Base-by-base conservation (phyloP, 257 asterid species). In the Handroanthus guayacan region DNA sequence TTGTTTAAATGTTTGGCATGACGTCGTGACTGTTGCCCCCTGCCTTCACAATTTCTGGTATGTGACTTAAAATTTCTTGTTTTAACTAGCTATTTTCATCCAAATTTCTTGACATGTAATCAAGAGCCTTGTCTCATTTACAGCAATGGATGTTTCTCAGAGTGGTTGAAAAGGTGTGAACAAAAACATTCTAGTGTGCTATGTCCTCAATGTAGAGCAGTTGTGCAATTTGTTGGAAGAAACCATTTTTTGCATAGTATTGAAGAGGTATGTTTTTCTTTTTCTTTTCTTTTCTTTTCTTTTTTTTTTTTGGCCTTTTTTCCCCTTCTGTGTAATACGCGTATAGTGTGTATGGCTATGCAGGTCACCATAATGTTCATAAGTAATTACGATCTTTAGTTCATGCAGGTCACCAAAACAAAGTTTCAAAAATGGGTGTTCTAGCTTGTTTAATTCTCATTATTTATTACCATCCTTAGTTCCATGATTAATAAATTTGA, bases 121-220 rank as follows among this genome's bases (percentile, higher is more conserved):
- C 60, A 12, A 20, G 31, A 25, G 20, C 67, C 61, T 63, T 80
- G 58, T 81, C 78, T 82, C 48, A 25, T 79, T 75, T 78, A 43
- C 96, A 95, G 99, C 80, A 95, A 95, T 62, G 98, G 99, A 20
- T 95, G 99, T 86, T 95, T 95, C 88, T 95, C 99, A 62, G 98
- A 95, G 92, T 95, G 98, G 98, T 86, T 95, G 61, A 93, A 89
- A 88, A 86, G 93, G 86, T 91, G 94, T 75, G 97, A 89, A 80
- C 82, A 80, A 78, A 95, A 82, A 80, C 90, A 76, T 80, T 78
- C 97, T 72, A 82, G 77, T 51, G 88, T 92, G 80, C 75, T 86
- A 80, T 95, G 99, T 73, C 99, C 99, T 79, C 97, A 95, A 58
- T 95, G 98, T 75, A 89, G 99, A 87, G 95, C 93, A 66, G 95